Conservation (phyloP, 2,329 filamentous ascomycete genomes). For the Ascochyta koolunga region DNA sequence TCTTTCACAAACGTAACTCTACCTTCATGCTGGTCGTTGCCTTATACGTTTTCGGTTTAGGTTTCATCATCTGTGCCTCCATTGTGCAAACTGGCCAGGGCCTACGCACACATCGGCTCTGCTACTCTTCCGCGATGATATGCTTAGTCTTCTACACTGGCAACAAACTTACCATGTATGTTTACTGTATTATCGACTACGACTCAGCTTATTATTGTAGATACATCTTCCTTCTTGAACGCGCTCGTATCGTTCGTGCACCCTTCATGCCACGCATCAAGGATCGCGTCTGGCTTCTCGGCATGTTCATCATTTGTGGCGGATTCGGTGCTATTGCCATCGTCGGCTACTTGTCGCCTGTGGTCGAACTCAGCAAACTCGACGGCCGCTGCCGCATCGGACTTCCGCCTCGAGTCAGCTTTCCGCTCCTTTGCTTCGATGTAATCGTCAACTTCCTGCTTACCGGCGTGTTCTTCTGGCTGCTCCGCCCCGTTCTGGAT, state of each 20-base stretch:
- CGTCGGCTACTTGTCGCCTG: conserved; percentile 36
- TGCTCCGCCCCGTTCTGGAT: conserved; percentile 36
- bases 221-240: conserved; percentile 50
- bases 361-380: conserved; percentile 33
- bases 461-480: conserved; percentile 44
- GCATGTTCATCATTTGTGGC: conserved; percentile 31
- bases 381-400: conserved; percentile 48
- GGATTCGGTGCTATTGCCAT: conserved; percentile 38
- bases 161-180: conserved; percentile 40
- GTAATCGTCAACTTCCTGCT: conserved; percentile 44
- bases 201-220: conserved; percentile 12
- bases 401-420: conserved; percentile 39
- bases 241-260: conserved; percentile 43
- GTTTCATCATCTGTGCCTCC: conserved; percentile 23
- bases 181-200: neutral
- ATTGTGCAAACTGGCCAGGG: conserved; percentile 38
- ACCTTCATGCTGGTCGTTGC: conserved; percentile 21
- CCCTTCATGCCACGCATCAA: conserved; percentile 34
- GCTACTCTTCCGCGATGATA: conserved; percentile 42
- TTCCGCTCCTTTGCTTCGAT: conserved; percentile 46
- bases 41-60: conserved; percentile 19
- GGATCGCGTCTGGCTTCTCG: conserved; percentile 41
- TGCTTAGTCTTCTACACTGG: conserved; percentile 48
- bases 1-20: conserved; percentile 21
- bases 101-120: conserved; percentile 31